These are phyloP conservation scores for Fusarium euwallaceae DNA, from an alignment of 2,329 filamentous ascomycete genomes.

Conservation along the genomic window DNA sequence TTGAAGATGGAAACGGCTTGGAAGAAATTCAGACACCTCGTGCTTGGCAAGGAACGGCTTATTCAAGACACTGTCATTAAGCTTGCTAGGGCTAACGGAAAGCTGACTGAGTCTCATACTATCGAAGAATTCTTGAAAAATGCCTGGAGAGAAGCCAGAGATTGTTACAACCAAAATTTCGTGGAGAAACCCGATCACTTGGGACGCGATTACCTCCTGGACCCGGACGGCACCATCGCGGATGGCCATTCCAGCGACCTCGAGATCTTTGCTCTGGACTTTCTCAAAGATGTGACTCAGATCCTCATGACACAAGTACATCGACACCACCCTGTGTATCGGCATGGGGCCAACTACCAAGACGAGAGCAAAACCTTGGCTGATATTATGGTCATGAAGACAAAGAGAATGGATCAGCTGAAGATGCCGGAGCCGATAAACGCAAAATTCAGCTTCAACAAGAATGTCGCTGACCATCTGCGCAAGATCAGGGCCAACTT, in stretches of 20 bases:
- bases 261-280: slow-evolving; percentile 35
- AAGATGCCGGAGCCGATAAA: not conserved
- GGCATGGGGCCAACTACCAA: slow-evolving; percentile 38
- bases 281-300: slow-evolving; percentile 12
- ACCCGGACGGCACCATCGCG: slow-evolving; percentile 22
- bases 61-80: slow-evolving; percentile 27
- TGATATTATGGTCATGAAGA: not conserved
- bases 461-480: slow-evolving; percentile 15
- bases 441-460: slow-evolving; percentile 13
- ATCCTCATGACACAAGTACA: not conserved
- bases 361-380: not conserved
- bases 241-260: slow-evolving; percentile 32
- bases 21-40: slow-evolving; percentile 6
- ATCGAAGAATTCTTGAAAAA: slow-evolving; percentile 16
- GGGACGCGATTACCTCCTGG: slow-evolving; percentile 27
- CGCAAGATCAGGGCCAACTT: slow-evolving; percentile 32
- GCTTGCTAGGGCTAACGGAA: slow-evolving; percentile 3
- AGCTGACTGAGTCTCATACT: not conserved
- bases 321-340: slow-evolving; percentile 28
- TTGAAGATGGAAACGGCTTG: slow-evolving; percentile 11
- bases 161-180: slow-evolving; percentile 19
- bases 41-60: slow-evolving; percentile 20
- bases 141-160: slow-evolving; percentile 24
- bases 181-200: slow-evolving; percentile 2
- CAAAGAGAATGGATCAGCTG: not conserved